These are phyloP conservation scores for Eimeria maxima DNA, from an alignment of 169 alveolate species.

Conservation along the genomic window DNA sequence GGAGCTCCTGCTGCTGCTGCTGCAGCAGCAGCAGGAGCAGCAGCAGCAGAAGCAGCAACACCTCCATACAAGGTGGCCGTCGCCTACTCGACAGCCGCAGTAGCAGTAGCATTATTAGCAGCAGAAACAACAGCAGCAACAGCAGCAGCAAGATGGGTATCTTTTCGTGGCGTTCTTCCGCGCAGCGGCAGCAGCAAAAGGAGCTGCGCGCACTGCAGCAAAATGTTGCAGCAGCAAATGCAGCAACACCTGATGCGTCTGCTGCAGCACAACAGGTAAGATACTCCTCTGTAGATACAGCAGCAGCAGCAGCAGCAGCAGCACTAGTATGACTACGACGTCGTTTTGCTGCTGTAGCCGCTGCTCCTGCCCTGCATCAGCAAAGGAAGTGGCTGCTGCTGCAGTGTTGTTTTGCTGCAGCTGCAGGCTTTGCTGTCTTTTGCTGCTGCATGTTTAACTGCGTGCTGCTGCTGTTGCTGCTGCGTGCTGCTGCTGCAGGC, in stretches of 20 bases:
- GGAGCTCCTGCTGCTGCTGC: not conserved
- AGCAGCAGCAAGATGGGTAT: constrained; percentile 26
- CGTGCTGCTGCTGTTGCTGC: constrained; percentile 54
- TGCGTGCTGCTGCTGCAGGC: constrained; percentile 42
- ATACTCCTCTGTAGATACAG: no score
- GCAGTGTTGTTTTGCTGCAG: not conserved
- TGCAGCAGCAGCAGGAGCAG: constrained; percentile 39
- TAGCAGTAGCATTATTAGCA: no score
- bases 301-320: constrained; percentile 7
- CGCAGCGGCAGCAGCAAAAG: constrained; percentile 39
- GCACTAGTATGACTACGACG: not conserved
- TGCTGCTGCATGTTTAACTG: not conserved
- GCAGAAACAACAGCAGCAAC: not conserved
- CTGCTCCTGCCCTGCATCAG: not conserved
- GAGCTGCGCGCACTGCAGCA: constrained; percentile 24
- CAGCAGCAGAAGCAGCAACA: not conserved
- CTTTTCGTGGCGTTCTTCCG: constrained; percentile 35
- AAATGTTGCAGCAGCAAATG: not conserved
- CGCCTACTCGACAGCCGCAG: not conserved
- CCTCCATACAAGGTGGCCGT: not conserved
- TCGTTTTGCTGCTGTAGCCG: not conserved
- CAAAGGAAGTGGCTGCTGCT: not conserved
- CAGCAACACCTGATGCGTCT: constrained; percentile 25
- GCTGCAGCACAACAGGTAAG: constrained; percentile 37
- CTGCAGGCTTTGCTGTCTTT: not conserved